These are phyloP conservation scores for Dioscorea alata DNA, from an alignment of 106 monocot species.

Conservation along the genomic window DNA sequence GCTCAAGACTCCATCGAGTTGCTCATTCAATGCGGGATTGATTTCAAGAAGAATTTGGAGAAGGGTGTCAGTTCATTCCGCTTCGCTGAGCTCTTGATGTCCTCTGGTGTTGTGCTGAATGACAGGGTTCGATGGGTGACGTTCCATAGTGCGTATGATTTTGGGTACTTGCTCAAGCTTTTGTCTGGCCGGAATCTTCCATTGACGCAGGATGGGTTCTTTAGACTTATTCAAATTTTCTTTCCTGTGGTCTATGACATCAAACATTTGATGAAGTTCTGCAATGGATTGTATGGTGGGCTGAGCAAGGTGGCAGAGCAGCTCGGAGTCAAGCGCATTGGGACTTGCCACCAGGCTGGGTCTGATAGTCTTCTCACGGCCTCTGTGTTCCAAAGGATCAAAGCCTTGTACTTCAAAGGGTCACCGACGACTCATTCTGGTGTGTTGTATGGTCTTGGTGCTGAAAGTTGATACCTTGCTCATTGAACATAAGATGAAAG, in stretches of 20 bases:
- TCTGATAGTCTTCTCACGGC: slow-evolving; percentile 33
- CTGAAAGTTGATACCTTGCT: slow-evolving; percentile 20
- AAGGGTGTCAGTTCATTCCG: slow-evolving; percentile 31
- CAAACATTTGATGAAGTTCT: slow-evolving; percentile 51
- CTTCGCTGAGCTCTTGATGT: slow-evolving; percentile 68
- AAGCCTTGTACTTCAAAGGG: slow-evolving; percentile 29
- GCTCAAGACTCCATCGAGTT: slow-evolving; percentile 53
- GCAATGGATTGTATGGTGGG: slow-evolving; percentile 40
- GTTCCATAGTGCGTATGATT: slow-evolving; percentile 61
- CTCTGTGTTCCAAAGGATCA: slow-evolving; percentile 27
- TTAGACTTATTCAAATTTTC: slow-evolving; percentile 30
- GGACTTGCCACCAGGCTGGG: slow-evolving; percentile 33
- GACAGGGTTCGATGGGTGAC: slow-evolving; percentile 52
- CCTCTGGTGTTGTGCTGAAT: slow-evolving; percentile 57
- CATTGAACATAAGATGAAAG: slow-evolving; percentile 9
- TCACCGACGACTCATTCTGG: slow-evolving; percentile 34
- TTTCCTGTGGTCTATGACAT: slow-evolving; percentile 37
- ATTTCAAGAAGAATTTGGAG: slow-evolving; percentile 33
- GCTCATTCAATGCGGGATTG: slow-evolving; percentile 47
- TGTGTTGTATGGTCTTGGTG: slow-evolving; percentile 36
- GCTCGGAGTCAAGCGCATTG: slow-evolving; percentile 25
- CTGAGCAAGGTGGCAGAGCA: slow-evolving; percentile 32
- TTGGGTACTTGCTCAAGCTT: slow-evolving; percentile 56
- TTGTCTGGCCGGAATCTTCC: slow-evolving; percentile 43
- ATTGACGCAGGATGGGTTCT: slow-evolving; percentile 36